Evolutionary conservation across 257 asterid species (phyloP), one percentile per base, ranked within the genome.

Genomic region (Capsicum baccatum): DNA sequence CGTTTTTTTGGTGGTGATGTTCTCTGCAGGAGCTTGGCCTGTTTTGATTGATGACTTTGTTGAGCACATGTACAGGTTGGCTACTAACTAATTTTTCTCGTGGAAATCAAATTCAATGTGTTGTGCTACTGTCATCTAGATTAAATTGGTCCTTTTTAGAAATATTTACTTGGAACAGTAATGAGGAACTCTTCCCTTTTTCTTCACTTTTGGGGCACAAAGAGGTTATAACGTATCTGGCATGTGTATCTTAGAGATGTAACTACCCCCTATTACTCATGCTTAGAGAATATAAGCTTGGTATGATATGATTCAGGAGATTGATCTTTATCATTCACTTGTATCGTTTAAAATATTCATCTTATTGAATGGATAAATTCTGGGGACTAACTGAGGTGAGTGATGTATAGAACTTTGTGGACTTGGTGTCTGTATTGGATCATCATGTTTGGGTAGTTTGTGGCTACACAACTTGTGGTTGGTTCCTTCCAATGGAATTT

Each of bases 21-120:
- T 78, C 81, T 78, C 81, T 39, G 80, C 96, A 97, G 99, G 99
- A 90, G 98, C 99, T 15, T 97, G 99, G 99, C 99, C 99, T 19
- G 89, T 95, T 85, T 89, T 97, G 84, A 91, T 97, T 83, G 99
- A 97, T 87, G 99, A 95, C 66, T 97, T 97, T 76, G 98, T 93
- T 26, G 98, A 97, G 88, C 91, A 95, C 92, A 91, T 95, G 99
- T 97, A 97, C 90, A 94, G 99, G 99, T 97, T 89, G 60, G 86
- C 54, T 39, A 33, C 19, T 54, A 54, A 26, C 48, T 50, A 78
- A 54, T 26, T 78, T 63, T 78, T 55, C 64, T 78, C 21, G 15
- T 21, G 50, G 33, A 54, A 52, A 8, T 78, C 44, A 76, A 8
- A 76, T 76, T 26, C 39, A 55, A 50, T 26, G 8, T 74, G 60